A percentile compares a stretch with the other conserved stretches of the same genome.
Conservation (phyloP, 192 early-diverging fungal species). For the Thamnidium elegans region DNA sequence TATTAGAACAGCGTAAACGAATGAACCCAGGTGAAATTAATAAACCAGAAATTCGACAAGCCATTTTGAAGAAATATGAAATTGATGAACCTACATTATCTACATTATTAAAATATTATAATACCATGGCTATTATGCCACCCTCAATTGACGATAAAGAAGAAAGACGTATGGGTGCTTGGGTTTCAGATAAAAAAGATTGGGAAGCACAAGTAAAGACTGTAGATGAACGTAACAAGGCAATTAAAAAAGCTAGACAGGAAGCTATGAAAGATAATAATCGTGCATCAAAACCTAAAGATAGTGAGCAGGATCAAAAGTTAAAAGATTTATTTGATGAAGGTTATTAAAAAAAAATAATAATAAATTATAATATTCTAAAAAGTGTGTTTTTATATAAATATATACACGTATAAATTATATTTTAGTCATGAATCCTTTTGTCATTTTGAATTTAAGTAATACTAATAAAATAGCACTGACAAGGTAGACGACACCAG, state of each 20-base stretch:
- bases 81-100: conserved; percentile 5
- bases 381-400: too few relatives aligned
- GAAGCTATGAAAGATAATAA: conserved; percentile 20
- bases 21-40: conserved; percentile 16
- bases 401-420: too few relatives aligned
- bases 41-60: conserved; percentile 7
- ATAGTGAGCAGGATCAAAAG: conserved; percentile 1
- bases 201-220: conserved; percentile 9
- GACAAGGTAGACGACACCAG: conserved; percentile 18
- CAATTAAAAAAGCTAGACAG: conserved; percentile 8
- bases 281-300: neutral
- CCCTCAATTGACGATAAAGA: conserved; percentile 16
- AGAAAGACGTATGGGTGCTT: conserved; percentile 13
- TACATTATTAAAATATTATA: conserved; percentile 15
- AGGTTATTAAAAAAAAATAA: conserved; percentile 2
- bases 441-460: conserved; percentile 7
- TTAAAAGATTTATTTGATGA: conserved; percentile 22
- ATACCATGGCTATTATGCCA: conserved; percentile 22
- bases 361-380: too few relatives aligned
- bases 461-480: conserved; percentile 5
- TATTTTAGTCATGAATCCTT: too few relatives aligned
- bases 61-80: conserved; percentile 11
- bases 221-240: conserved; percentile 3
- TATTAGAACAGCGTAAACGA: conserved; percentile 21
- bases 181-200: conserved; percentile 15